Conservation (phyloP, 2,329 filamentous ascomycete species). For the Onygenales sp. region DNA sequence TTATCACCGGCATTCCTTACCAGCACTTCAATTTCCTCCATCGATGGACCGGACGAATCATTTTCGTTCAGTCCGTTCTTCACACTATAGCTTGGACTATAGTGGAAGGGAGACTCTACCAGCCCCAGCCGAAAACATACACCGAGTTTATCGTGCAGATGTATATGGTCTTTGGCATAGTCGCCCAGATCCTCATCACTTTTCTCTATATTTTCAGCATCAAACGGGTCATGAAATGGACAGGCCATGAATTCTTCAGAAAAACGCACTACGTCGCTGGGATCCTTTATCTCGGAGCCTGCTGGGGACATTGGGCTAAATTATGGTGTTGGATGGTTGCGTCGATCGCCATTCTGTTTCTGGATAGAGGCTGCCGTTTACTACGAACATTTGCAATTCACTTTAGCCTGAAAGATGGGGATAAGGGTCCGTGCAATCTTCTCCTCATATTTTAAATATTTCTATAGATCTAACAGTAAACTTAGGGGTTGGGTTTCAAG, state of each 20-base stretch:
- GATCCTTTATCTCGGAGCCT: slow-evolving; percentile 64
- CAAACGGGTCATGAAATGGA: slow-evolving; percentile 50
- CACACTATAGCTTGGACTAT: slow-evolving; percentile 66
- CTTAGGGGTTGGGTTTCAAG: slow-evolving; percentile 44
- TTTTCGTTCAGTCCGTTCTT: slow-evolving; percentile 56
- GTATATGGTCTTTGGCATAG: slow-evolving; percentile 66
- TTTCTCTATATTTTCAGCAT: slow-evolving; percentile 53
- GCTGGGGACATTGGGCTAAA: slow-evolving; percentile 64
- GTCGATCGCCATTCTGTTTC: slow-evolving; percentile 53
- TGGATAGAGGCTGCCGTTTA: slow-evolving; percentile 54
- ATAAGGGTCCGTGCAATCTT: slow-evolving; percentile 12
- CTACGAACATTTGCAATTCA: slow-evolving; percentile 53
- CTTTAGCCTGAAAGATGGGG: slow-evolving; percentile 40
- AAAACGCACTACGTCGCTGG: slow-evolving; percentile 66
- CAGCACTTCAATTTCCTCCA: slow-evolving; percentile 71
- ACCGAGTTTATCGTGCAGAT: slow-evolving; percentile 49
- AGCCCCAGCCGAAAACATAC: slow-evolving; percentile 57
- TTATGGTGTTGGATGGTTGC: slow-evolving; percentile 61
- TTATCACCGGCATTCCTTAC: slow-evolving; percentile 64
- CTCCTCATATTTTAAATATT: neutral
- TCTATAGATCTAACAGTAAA: slow-evolving; percentile 5
- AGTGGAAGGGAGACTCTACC: slow-evolving; percentile 57
- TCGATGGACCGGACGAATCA: slow-evolving; percentile 65
- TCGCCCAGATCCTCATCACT: slow-evolving; percentile 56
- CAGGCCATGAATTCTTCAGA: slow-evolving; percentile 69